Percentiles rank a stretch among this genome's conserved stretches.
phyloP scores from a whole-genome alignment of 2,329 filamentous ascomycete genomes.

The Cladosporium sp. region DNA sequence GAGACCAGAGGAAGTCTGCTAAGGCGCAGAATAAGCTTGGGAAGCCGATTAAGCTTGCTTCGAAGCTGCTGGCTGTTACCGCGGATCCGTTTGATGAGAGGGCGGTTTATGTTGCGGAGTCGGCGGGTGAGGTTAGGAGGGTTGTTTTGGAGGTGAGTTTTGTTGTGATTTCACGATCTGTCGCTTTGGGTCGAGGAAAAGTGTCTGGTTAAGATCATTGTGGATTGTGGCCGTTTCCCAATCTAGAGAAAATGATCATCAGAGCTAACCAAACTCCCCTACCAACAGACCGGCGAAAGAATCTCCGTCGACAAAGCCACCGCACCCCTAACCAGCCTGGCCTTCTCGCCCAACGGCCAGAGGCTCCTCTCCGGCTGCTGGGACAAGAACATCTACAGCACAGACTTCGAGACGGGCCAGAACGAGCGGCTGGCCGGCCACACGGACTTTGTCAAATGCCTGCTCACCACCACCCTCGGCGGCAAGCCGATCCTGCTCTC shows the following conservation, averaged over 20 bases:
- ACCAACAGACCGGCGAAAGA: slow-evolving; percentile 9
- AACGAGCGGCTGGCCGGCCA: slow-evolving; percentile 52
- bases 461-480: slow-evolving; percentile 59
- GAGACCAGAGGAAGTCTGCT: slow-evolving; percentile 59
- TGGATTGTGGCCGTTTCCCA: too few relatives aligned
- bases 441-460: slow-evolving; percentile 83
- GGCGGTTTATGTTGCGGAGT: slow-evolving; percentile 76
- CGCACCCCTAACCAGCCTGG: slow-evolving; percentile 74
- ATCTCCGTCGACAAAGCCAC: slow-evolving; percentile 59
- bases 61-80: slow-evolving; percentile 76
- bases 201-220: too few relatives aligned
- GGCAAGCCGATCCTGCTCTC: slow-evolving; percentile 52
- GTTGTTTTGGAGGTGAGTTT: slow-evolving; percentile 70
- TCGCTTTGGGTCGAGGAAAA: not conserved
- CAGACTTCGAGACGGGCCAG: slow-evolving; percentile 50
- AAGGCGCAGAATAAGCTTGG: slow-evolving; percentile 80
- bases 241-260: not conserved
- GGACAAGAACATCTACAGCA: slow-evolving; percentile 90
- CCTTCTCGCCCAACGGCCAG: slow-evolving; percentile 48
- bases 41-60: slow-evolving; percentile 71
- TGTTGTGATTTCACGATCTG: slow-evolving; percentile 17
- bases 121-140: slow-evolving; percentile 71
- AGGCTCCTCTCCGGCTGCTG: slow-evolving; percentile 83
- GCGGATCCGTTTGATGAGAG: slow-evolving; percentile 60
- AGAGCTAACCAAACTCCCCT: not conserved